Evolutionary conservation across 2,329 filamentous ascomycete genomes (phyloP), one percentile per base, ranked within the genome.

Genomic region (Daldinia eschscholtzii): DNA sequence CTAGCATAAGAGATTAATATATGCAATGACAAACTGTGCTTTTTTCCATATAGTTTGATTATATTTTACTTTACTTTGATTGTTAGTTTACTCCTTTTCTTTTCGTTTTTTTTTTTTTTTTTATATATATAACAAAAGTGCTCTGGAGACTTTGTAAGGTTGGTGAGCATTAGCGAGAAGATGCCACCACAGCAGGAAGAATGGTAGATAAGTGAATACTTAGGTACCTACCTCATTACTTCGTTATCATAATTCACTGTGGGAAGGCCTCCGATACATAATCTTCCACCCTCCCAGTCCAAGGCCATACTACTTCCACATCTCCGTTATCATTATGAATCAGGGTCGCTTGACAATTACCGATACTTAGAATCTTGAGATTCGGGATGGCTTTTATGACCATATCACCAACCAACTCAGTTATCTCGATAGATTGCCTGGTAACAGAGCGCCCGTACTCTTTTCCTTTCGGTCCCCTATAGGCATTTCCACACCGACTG

Each of bases 261-360:
- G 46, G 46, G 26, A 9, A 50, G 3, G n/a, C 1, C 26, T 50
- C 46, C n/a, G 15, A 30, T 10, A 23, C 46, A 50, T 30, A 50
- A 6, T 50, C 46, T 18, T 50, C 46, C 46, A 28, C 26, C 7
- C 23, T 30, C 18, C 26, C 46, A 50, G 46, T 50, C 46, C 46
- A 50, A 15, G 26, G 26, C 46, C 46, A 50, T 2, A 30, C 23
- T 30, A 50, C 30, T 18, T 50, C 46, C 3, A 50, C 13, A 15
- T 30, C 46, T 5, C 46, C 46, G 3, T 50, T 30, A 4, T 50
- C 46, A n/a, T 30, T 50, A 7, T 13, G 26, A 13, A 23, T 50
- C 6, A 50, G 10, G 26, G 28, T 50, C 6, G 46, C 46, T 30
- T 9, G 23, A 12, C 1, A 4, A 9, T 6, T 2, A 30, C 15